A percentile compares a stretch with the other conserved stretches of the same genome.
Conservation (phyloP, 106 monocot genomes). For the Narthecium ossifragum region DNA sequence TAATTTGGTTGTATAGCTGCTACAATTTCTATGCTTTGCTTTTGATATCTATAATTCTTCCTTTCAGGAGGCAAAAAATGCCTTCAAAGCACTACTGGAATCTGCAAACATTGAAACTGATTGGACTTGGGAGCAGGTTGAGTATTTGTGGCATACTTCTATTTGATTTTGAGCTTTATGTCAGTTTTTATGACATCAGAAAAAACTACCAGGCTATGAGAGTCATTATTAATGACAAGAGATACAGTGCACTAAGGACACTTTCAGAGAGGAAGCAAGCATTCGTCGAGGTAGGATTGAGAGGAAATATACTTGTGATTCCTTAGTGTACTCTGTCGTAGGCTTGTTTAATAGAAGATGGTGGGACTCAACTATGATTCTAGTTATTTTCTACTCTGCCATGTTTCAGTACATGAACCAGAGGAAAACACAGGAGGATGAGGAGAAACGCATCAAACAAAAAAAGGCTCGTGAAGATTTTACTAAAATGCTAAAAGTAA, state of each 20-base stretch:
- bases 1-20: neutral
- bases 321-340: no score
- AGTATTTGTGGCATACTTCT: neutral
- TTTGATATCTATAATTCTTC: neutral
- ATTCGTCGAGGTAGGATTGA: conserved; percentile 74
- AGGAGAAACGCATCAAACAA: conserved; percentile 82
- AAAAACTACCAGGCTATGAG: conserved; percentile 65
- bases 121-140: conserved; percentile 97
- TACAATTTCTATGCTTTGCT: neutral
- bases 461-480: conserved; percentile 95
- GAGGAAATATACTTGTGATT: no score
- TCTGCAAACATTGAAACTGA: conserved; percentile 91
- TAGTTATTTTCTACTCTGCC: neutral
- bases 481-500: conserved; percentile 81
- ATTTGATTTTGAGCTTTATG: neutral
- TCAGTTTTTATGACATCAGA: conserved; percentile 1
- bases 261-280: conserved; percentile 97
- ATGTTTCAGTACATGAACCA: conserved; percentile 74
- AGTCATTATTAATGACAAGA: conserved; percentile 92
- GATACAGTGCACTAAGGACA: conserved; percentile 83
- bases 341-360: no score
- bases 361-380: no score
- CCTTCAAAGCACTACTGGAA: conserved; percentile 83
- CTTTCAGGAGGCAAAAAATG: conserved; percentile 90
- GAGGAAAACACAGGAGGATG: conserved; percentile 74